Evolutionary conservation across 352 stramenopile species (phyloP), one percentile per base, ranked within the genome.

Genomic region (Phytophthora macrochlamydospora): DNA sequence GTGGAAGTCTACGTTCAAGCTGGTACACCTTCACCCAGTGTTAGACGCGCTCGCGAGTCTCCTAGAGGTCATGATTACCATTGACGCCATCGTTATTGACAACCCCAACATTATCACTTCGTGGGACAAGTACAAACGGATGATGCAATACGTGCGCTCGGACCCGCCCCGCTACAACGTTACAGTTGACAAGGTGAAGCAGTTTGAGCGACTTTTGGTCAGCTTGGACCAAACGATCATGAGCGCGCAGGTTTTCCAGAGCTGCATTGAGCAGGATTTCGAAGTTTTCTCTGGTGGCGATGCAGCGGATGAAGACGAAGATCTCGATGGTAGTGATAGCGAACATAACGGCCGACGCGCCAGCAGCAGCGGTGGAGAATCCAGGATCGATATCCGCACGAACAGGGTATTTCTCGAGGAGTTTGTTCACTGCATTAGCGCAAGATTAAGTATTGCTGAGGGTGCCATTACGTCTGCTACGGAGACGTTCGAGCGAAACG

Each of bases 41-140:
- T 96, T 94, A 51, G 79, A 94, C 42, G 83, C 86, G 0, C 63
- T 97, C 14, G 89, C 78, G 18, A 87, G 77, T 64, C 65, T 97
- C 7, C 59, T 97, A 18, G 85, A 92, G 49, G 75, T 96, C 35
- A 92, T 97, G 75, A 92, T 97, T 55, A 95, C 90, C 7, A 85
- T 97, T 31, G 91, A 97, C 61, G 73, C 78, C n/a, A 92, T 97
- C 50, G 85, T 97, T 32, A 74, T 94, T 13, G 81, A 96, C 49
- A 97, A 97, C 60, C 87, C 90, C 12, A 85, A 86, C 45, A 94
- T 97, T 50, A 69, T 89, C 44, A 89, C 74, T 18, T 83, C 89
- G 11, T 97, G 91, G 91, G 87, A 94, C 64, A 93, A 90, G 51
- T 97, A 96, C 74, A 97, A 97, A 71, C 84, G 85, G 56, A 95